Evolutionary conservation across 202 grass and related monocot species (phyloP).

Genomic region (Setaria viridis): DNA sequence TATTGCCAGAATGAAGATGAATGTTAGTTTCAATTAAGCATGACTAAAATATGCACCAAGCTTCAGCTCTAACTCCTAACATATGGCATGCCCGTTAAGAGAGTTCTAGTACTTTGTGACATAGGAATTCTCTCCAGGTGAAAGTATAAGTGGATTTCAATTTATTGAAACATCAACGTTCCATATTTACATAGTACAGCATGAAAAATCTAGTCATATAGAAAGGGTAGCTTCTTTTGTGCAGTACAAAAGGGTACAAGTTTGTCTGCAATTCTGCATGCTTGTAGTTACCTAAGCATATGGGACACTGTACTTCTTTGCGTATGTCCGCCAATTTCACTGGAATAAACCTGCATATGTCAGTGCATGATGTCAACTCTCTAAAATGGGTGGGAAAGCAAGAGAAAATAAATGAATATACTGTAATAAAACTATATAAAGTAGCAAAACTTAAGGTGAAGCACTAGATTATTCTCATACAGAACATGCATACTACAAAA

Average conservation of each 20-base stretch:
- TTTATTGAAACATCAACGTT: conserved; percentile 23
- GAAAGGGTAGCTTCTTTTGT: background rate
- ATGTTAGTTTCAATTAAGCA: conserved; percentile 9
- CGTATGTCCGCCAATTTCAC: conserved; percentile 68
- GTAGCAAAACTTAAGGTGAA: background rate
- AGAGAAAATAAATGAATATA: conserved; percentile 1
- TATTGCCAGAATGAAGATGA: background rate
- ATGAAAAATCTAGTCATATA: background rate
- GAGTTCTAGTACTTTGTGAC: background rate
- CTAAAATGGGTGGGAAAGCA: background rate
- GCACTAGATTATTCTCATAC: background rate
- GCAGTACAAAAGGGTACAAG: conserved; percentile 7
- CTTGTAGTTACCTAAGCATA: conserved; percentile 69
- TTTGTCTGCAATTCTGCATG: conserved; percentile 9
- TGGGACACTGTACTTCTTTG: conserved; percentile 81
- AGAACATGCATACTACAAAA: background rate
- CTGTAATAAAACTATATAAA: conserved; percentile 17
- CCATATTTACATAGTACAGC: background rate
- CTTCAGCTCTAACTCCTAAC: conserved; percentile 15
- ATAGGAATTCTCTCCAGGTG: background rate
- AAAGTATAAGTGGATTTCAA: conserved; percentile 2
- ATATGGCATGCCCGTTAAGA: conserved; percentile 1
- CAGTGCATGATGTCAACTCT: background rate
- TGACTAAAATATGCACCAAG: conserved; percentile 9
- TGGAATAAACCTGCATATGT: conserved; percentile 58